These are phyloP conservation scores for Aquilaria sinensis DNA, from an alignment of 345 rosid species.

Conservation along the genomic window DNA sequence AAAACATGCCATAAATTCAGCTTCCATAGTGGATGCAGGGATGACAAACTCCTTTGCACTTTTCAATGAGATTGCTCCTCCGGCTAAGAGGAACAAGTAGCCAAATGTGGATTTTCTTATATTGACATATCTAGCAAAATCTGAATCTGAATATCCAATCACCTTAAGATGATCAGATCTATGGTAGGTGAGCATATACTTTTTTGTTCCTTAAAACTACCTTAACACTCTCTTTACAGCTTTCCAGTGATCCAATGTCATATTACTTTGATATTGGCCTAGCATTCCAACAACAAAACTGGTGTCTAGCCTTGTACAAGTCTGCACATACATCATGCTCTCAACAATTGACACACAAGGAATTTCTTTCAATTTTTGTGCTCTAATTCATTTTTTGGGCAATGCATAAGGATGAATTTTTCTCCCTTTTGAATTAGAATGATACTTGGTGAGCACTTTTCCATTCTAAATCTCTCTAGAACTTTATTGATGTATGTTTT, in stretches of 20 bases:
- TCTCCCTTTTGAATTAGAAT: background rate
- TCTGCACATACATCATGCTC: slow-evolving; percentile 6
- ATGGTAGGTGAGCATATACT: background rate
- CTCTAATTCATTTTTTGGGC: background rate
- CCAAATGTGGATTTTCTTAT: background rate
- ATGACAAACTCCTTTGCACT: background rate
- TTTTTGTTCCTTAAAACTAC: background rate
- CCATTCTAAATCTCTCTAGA: too few species aligned
- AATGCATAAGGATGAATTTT: background rate
- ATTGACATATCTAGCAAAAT: background rate
- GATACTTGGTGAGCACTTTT: background rate
- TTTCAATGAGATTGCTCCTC: background rate
- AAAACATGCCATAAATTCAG: background rate
- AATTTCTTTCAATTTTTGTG: background rate
- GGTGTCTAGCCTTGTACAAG: slow-evolving; percentile 5
- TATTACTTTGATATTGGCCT: slow-evolving; percentile 10
- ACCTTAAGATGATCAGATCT: background rate
- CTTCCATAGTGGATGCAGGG: background rate
- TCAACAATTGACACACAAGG: background rate
- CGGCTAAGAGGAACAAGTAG: background rate
- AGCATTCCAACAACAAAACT: slow-evolving; percentile 4
- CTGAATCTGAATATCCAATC: background rate
- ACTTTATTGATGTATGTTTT: too few species aligned
- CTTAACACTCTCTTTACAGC: background rate
- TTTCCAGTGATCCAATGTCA: background rate